phyloP scores from a whole-genome alignment of 371 early-diverging fungal species.

The Syncephalastrum monosporum region DNA sequence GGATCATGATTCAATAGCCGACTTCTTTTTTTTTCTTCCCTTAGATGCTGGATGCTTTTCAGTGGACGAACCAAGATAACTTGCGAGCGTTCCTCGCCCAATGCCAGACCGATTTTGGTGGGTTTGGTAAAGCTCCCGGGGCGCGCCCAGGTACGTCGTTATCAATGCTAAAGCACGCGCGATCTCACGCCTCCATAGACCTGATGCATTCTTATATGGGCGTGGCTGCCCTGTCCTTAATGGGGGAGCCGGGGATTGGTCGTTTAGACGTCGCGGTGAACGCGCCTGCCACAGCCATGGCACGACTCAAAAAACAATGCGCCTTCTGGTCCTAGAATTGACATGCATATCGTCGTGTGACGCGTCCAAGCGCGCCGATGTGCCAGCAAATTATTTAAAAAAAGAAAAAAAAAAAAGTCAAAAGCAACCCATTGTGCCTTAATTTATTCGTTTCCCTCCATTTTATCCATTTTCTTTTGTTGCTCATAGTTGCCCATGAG shows the following conservation, averaged over 20 bases:
- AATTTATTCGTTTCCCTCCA: not conserved
- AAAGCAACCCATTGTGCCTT: not conserved
- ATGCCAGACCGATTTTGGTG: conserved; percentile 72
- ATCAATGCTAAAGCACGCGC: not conserved
- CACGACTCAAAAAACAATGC: conserved; percentile 23
- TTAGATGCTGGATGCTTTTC: conserved; percentile 41
- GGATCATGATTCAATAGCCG: not conserved
- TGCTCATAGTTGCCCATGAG: not conserved
- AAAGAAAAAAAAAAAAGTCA: conserved; percentile 6
- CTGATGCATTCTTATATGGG: conserved; percentile 89
- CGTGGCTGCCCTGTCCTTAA: conserved; percentile 69
- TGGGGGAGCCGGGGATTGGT: conserved; percentile 55
- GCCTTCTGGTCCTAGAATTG: conserved; percentile 19
- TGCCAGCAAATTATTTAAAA: not conserved
- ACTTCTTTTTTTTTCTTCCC: not conserved
- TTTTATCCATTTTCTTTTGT: not conserved
- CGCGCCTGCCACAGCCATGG: conserved; percentile 40
- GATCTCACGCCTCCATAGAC: conserved; percentile 44
- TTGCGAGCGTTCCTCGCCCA: conserved; percentile 58
- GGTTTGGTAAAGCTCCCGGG: conserved; percentile 76
- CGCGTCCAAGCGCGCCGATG: too few species aligned
- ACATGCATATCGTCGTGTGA: not conserved
- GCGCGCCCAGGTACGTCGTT: conserved; percentile 55
- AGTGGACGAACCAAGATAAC: conserved; percentile 58
- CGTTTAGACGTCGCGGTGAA: conserved; percentile 57